Conservation (phyloP, 805 yeast genomes). For the Candida insectorum region DNA sequence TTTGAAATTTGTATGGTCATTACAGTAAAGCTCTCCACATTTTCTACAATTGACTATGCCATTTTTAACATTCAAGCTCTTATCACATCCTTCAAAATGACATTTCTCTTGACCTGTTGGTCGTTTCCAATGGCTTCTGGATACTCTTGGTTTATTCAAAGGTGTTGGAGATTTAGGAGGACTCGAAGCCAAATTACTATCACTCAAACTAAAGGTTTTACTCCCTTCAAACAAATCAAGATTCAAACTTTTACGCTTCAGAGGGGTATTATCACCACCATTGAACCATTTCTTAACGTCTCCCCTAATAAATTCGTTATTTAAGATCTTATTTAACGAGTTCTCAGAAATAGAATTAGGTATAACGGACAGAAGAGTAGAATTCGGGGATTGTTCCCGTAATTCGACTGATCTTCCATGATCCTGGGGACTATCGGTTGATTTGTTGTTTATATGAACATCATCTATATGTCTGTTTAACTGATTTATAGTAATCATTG, state of each 20-base stretch:
- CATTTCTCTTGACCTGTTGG: constrained; percentile 42
- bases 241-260: constrained; percentile 37
- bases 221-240: constrained; percentile 50
- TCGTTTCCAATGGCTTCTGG: constrained; percentile 57
- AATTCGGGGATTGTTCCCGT: no score
- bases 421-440: constrained; percentile 4
- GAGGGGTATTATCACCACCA: background rate
- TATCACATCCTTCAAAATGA: constrained; percentile 19
- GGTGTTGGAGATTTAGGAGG: constrained; percentile 2
- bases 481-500: constrained; percentile 50
- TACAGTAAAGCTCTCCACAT: constrained; percentile 74
- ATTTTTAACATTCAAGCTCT: constrained; percentile 44
- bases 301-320: background rate
- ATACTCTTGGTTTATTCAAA: constrained; percentile 20
- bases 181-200: constrained; percentile 6
- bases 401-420: constrained; percentile 12
- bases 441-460: constrained; percentile 42
- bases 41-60: constrained; percentile 69
- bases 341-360: background rate
- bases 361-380: no score
- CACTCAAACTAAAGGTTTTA: constrained; percentile 32
- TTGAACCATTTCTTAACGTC: background rate
- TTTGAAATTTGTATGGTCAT: constrained; percentile 54
- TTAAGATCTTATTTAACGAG: background rate
- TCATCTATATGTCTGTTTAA: constrained; percentile 73